phyloP scores from a whole-genome alignment of 495 filamentous ascomycete species.

The Podospora anserina region DNA sequence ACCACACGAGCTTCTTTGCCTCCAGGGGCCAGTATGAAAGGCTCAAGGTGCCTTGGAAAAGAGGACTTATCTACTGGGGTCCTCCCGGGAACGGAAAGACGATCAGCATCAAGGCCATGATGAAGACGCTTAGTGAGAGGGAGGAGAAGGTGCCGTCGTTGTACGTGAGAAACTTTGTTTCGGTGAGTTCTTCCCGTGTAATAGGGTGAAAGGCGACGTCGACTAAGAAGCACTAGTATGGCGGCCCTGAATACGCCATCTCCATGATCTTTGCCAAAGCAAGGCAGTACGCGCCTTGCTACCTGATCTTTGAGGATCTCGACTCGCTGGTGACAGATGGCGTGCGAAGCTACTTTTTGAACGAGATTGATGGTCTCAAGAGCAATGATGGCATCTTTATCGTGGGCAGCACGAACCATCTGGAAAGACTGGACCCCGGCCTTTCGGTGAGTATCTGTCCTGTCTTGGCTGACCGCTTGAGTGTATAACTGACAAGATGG shows the following conservation, averaged over 20 bases:
- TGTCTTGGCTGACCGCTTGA: neutral
- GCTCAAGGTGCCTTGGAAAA: conserved; percentile 56
- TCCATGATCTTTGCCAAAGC: conserved; percentile 50
- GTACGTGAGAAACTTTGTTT: conserved; percentile 38
- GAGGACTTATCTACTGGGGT: conserved; percentile 57
- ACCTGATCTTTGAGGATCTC: conserved; percentile 63
- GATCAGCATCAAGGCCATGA: conserved; percentile 64
- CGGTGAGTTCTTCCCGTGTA: conserved; percentile 45
- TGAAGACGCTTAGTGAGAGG: conserved; percentile 52
- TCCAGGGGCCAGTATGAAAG: conserved; percentile 49
- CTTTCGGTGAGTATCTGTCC: conserved; percentile 43
- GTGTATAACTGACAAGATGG: neutral
- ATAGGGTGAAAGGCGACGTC: conserved; percentile 28
- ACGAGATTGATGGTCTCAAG: conserved; percentile 67
- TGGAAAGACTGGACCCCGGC: conserved; percentile 58
- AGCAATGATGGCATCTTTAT: conserved; percentile 66
- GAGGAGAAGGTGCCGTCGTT: conserved; percentile 35
- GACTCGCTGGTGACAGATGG: conserved; percentile 55
- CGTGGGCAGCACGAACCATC: conserved; percentile 61
- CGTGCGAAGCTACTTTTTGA: conserved; percentile 64
- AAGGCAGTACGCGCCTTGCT: conserved; percentile 50
- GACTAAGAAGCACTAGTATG: conserved; percentile 26
- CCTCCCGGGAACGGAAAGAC: conserved; percentile 66
- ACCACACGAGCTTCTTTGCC: conserved; percentile 61
- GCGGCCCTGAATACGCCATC: conserved; percentile 47